A percentile compares a stretch with the other conserved stretches of the same genome.
These are phyloP conservation scores for Haematococcus lacustris DNA, from an alignment of 139 green algal species.

Conservation along the genomic window DNA sequence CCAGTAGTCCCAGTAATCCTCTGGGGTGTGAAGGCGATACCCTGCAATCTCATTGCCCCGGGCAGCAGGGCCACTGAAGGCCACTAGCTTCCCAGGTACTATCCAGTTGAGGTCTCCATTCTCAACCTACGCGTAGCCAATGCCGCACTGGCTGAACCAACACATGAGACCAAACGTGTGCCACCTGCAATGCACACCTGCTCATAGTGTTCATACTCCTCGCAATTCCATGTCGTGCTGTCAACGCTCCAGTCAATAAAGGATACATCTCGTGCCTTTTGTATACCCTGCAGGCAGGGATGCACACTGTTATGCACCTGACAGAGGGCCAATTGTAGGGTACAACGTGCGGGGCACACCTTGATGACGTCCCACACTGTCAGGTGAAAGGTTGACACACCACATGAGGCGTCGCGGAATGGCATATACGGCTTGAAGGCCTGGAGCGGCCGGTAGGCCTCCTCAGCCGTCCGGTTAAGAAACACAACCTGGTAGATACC, in stretches of 20 bases:
- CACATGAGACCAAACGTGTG: no score
- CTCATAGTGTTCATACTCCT: constrained; percentile 90
- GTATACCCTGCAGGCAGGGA: constrained; percentile 44
- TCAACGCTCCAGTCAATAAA: constrained; percentile 71
- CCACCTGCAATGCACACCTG: no score
- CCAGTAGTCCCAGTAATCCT: constrained; percentile 88
- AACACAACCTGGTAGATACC: constrained; percentile 75
- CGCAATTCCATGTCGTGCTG: constrained; percentile 54
- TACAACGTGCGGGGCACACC: no score
- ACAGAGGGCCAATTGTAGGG: no score
- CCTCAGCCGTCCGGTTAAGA: constrained; percentile 48
- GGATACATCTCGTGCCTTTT: constrained; percentile 63
- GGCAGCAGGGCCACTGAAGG: constrained; percentile 71
- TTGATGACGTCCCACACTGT: constrained; percentile 63
- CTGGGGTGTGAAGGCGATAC: constrained; percentile 62
- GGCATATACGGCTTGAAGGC: constrained; percentile 62
- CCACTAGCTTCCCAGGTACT: constrained; percentile 83
- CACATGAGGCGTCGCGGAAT: constrained; percentile 82
- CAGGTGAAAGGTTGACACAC: constrained; percentile 69
- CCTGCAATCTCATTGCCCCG: constrained; percentile 58
- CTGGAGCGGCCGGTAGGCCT: constrained; percentile 61
- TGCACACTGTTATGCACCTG: neutral
- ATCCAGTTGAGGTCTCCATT: constrained; percentile 90
- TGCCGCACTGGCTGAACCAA: neutral
- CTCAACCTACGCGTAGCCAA: constrained; percentile 69